phyloP scores from a whole-genome alignment of 148 eudicot genomes.

The Silene conica region DNA sequence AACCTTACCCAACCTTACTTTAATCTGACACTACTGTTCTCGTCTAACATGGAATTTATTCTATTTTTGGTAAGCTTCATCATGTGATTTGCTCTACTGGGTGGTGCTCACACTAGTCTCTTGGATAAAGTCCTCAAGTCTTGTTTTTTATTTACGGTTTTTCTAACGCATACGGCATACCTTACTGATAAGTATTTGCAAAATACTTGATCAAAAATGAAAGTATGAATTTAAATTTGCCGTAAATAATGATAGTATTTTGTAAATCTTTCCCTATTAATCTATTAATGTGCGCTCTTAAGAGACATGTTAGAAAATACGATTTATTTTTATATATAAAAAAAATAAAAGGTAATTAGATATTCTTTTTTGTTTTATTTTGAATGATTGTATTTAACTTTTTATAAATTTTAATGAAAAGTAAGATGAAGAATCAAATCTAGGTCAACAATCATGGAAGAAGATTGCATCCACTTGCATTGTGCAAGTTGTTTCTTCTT shows the following conservation, averaged over 20 bases:
- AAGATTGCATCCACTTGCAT: constrained; percentile 11
- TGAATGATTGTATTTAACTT: too few species aligned
- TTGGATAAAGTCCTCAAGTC: not conserved
- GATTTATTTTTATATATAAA: not conserved
- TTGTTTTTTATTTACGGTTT: too few species aligned
- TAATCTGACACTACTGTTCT: not conserved
- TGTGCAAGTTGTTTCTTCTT: not conserved
- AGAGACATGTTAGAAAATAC: too few species aligned
- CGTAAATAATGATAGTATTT: too few species aligned
- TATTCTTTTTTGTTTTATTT: not conserved
- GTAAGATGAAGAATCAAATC: constrained; percentile 14
- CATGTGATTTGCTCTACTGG: constrained; percentile 18
- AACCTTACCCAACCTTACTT: constrained; percentile 19
- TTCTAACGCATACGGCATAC: too few species aligned
- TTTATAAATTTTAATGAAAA: not conserved
- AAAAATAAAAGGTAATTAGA: not conserved
- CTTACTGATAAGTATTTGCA: too few species aligned
- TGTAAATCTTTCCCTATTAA: too few species aligned
- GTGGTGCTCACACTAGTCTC: constrained; percentile 8
- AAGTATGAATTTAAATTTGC: too few species aligned
- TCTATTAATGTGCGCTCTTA: too few species aligned
- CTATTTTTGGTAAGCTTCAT: constrained; percentile 19
- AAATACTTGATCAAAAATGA: too few species aligned
- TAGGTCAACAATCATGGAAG: constrained; percentile 15
- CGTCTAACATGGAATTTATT: constrained; percentile 19